phyloP scores from a whole-genome alignment of 768 basidiomycete species.

The Lactarius sanguifluus region DNA sequence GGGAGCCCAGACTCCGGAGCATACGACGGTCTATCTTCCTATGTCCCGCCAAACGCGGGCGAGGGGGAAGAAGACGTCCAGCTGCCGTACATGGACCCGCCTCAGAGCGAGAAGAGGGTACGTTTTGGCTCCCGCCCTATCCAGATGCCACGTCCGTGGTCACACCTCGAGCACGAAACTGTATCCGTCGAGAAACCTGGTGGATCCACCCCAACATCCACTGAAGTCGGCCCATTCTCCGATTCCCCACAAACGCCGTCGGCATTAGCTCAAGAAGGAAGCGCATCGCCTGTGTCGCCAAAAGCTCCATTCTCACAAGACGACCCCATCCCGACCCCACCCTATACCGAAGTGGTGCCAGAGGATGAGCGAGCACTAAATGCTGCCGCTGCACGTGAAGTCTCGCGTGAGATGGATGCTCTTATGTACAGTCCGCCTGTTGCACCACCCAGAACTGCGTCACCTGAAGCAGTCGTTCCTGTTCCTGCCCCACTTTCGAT shows the following conservation, averaged over 20 bases:
- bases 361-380: constrained; percentile 57
- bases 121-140: constrained; percentile 22
- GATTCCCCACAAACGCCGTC: constrained; percentile 1
- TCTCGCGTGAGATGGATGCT: constrained; percentile 63
- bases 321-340: constrained; percentile 21
- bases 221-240: background rate
- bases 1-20: constrained; percentile 9
- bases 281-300: background rate
- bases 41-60: constrained; percentile 19
- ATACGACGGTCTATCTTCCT: constrained; percentile 14
- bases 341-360: constrained; percentile 29
- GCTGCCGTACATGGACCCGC: constrained; percentile 34
- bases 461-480: constrained; percentile 35
- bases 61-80: constrained; percentile 33
- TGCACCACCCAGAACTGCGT: constrained; percentile 22
- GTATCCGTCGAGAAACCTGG: background rate
- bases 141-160: constrained; percentile 20
- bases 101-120: constrained; percentile 21
- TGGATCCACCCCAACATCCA: background rate
- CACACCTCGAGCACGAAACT: background rate
- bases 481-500: constrained; percentile 44
- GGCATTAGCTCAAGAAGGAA: constrained; percentile 3
- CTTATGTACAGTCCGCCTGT: constrained; percentile 43
- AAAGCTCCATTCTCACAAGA: background rate
- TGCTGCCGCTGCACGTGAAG: constrained; percentile 67